phyloP scores from a whole-genome alignment of 331 rosid species.

The Arachis monticola region DNA sequence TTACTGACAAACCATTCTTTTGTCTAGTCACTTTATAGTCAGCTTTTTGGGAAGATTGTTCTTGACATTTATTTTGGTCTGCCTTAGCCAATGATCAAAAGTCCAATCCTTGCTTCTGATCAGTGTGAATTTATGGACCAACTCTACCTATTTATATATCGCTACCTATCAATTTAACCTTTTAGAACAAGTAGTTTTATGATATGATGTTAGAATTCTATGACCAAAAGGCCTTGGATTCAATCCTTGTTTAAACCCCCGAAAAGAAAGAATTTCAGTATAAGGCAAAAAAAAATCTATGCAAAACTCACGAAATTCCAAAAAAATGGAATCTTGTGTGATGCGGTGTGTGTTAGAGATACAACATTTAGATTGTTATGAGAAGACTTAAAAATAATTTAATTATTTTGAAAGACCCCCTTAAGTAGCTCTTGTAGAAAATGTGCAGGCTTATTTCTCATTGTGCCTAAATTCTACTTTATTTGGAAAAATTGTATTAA shows the following conservation, averaged over 20 bases:
- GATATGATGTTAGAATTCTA: no score
- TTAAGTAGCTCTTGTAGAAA: background rate
- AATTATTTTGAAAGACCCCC: background rate
- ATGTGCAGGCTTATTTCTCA: background rate
- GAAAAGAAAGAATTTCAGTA: no score
- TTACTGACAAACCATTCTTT: background rate
- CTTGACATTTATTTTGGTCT: background rate
- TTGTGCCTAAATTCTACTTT: conserved; percentile 11
- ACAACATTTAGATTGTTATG: background rate
- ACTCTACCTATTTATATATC: background rate
- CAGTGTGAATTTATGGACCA: background rate
- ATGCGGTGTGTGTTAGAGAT: no score
- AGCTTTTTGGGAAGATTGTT: background rate
- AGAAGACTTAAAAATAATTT: background rate
- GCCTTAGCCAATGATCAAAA: background rate
- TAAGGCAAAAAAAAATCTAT: no score
- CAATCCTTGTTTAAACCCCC: no score
- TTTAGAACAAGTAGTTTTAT: no score
- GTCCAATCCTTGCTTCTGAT: background rate
- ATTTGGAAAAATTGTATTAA: background rate
- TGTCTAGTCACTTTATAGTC: background rate
- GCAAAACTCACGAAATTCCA: no score
- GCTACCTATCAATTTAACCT: no score
- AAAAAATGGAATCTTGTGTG: no score
- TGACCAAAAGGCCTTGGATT: no score